These are phyloP conservation scores for Leccinellum albellum DNA, from an alignment of 768 basidiomycete species.

Conservation along the genomic window DNA sequence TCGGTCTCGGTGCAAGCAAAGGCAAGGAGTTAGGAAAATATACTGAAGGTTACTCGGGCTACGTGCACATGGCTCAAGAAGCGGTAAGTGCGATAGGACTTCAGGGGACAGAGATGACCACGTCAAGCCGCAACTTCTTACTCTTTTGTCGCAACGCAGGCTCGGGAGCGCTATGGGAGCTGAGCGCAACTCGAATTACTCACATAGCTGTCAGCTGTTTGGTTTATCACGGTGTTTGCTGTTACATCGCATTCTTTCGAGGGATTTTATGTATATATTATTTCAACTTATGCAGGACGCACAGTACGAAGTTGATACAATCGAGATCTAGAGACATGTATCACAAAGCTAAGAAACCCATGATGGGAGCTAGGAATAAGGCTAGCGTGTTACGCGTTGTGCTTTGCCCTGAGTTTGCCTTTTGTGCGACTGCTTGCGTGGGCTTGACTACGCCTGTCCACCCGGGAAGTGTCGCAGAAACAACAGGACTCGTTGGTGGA, in stretches of 20 bases:
- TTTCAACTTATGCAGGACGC: slow-evolving; percentile 6
- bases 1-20: slow-evolving; percentile 90
- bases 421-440: slow-evolving; percentile 14
- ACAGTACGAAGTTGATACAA: slow-evolving; percentile 1
- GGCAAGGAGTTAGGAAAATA: slow-evolving; percentile 77
- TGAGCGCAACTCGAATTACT: slow-evolving; percentile 15
- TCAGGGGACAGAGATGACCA: slow-evolving; percentile 21
- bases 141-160: slow-evolving; percentile 27
- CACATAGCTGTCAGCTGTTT: slow-evolving; percentile 13
- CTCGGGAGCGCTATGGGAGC: slow-evolving; percentile 35
- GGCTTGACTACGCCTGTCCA: slow-evolving; percentile 15
- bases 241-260: slow-evolving; percentile 7
- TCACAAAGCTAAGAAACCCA: slow-evolving; percentile 28
- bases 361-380: slow-evolving; percentile 25
- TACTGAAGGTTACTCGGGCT: slow-evolving; percentile 63
- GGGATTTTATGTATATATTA: slow-evolving; percentile 19
- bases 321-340: neutral
- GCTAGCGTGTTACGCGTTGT: slow-evolving; percentile 19
- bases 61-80: slow-evolving; percentile 71
- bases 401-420: slow-evolving; percentile 21
- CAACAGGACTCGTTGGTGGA: slow-evolving; percentile 60
- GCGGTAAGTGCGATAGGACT: slow-evolving; percentile 43
- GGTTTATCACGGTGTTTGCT: slow-evolving; percentile 12
- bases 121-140: slow-evolving; percentile 19
- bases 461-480: slow-evolving; percentile 53